Evolutionary conservation across 352 stramenopile genomes (phyloP).

Genomic region (Pythium phragmiticola): DNA sequence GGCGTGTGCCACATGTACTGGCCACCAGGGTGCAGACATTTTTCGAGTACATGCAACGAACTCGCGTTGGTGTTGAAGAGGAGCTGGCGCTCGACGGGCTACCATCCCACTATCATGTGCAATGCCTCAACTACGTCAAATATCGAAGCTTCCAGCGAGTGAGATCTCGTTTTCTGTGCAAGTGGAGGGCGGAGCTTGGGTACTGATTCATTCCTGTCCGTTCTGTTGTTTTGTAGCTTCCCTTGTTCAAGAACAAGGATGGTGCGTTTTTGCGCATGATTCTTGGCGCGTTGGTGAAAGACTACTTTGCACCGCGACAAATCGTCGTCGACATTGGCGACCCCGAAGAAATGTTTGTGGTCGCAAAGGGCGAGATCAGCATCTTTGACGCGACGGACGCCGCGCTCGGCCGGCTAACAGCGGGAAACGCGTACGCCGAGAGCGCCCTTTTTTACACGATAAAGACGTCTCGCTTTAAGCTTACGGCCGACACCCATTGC

Average conservation of each 20-base stretch:
- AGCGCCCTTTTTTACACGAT: conserved; percentile 13
- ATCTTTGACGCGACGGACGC: conserved; percentile 12
- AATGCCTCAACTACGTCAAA: conserved; percentile 31
- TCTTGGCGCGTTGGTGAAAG: conserved; percentile 24
- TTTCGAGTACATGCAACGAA: conserved; percentile 77
- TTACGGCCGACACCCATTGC: conserved; percentile 29
- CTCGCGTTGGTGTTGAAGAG: conserved; percentile 40
- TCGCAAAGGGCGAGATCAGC: conserved; percentile 28
- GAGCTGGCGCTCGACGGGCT: conserved; percentile 22
- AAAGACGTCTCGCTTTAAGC: conserved; percentile 1
- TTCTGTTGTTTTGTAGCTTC: conserved; percentile 12
- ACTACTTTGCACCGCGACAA: conserved; percentile 31
- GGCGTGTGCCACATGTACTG: conserved; percentile 37
- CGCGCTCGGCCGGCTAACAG: conserved; percentile 15
- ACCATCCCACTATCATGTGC: conserved; percentile 24
- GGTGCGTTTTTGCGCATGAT: conserved; percentile 30
- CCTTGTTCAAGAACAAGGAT: conserved; percentile 27
- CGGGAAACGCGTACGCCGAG: conserved; percentile 27
- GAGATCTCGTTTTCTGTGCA: not conserved
- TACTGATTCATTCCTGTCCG: not conserved
- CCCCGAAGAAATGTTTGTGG: conserved; percentile 31
- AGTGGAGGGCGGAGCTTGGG: not conserved
- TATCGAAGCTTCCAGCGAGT: conserved; percentile 30
- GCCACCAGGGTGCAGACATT: conserved; percentile 42
- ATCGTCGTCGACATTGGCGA: conserved; percentile 19